phyloP scores from a whole-genome alignment of 2,329 filamentous ascomycete species.

The Xylariaceae sp. region DNA sequence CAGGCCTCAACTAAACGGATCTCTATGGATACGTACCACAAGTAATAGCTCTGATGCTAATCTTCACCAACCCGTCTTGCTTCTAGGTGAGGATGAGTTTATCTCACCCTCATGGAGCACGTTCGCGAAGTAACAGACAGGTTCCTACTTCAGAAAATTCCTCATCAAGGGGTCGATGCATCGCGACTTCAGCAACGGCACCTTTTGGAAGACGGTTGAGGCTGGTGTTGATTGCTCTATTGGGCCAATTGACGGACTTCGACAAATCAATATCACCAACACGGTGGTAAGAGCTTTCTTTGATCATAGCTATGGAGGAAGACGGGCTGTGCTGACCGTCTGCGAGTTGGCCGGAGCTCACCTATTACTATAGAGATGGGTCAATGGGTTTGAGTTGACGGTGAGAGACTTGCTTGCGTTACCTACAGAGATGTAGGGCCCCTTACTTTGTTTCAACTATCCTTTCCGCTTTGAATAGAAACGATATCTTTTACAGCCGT shows the following conservation, averaged over 20 bases:
- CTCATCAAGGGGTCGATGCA: constrained; percentile 18
- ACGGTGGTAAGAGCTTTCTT: constrained; percentile 10
- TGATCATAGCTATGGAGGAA: background rate
- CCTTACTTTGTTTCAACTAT: background rate
- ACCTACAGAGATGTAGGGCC: background rate
- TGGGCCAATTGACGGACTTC: constrained; percentile 8
- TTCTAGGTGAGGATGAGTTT: too few species aligned
- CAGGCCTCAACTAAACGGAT: too few species aligned
- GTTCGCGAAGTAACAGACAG: constrained; percentile 13
- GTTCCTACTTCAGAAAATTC: constrained; percentile 1
- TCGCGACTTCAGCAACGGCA: constrained; percentile 18
- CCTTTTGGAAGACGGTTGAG: constrained; percentile 20
- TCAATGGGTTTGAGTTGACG: background rate
- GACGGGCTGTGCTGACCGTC: background rate
- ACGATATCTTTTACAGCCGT: too few species aligned
- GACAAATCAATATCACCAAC: constrained; percentile 9
- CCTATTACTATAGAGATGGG: background rate
- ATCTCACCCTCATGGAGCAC: too few species aligned
- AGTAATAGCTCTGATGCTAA: too few species aligned
- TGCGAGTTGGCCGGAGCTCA: background rate
- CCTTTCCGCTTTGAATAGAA: too few species aligned
- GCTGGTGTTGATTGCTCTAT: constrained; percentile 2
- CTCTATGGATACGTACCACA: too few species aligned
- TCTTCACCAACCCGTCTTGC: constrained; percentile 10
- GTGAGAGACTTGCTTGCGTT: background rate